Conservation (phyloP, 768 basidiomycete species). For the Russula sp. region DNA sequence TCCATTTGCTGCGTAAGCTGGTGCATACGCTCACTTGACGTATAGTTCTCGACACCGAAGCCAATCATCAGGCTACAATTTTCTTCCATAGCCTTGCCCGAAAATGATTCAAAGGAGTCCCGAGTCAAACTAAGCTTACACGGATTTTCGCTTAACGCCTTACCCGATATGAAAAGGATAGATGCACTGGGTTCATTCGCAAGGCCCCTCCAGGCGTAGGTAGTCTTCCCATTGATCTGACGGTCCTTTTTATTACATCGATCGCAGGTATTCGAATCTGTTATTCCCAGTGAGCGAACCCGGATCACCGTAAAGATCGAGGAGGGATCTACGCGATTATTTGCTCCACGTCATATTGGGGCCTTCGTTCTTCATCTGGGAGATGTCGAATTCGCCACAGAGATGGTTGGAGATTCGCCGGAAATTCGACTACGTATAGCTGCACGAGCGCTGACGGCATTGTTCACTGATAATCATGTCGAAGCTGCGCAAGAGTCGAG, state of each 20-base stretch:
- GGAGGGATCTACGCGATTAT: constrained; percentile 63
- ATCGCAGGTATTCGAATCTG: constrained; percentile 82
- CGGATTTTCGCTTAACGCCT: constrained; percentile 60
- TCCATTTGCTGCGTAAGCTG: constrained; percentile 31
- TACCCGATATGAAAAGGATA: constrained; percentile 61
- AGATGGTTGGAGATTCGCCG: constrained; percentile 64
- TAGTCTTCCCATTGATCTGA: constrained; percentile 23
- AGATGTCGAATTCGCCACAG: constrained; percentile 65
- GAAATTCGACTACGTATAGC: constrained; percentile 52
- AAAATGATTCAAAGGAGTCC: constrained; percentile 73
- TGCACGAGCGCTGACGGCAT: constrained; percentile 49
- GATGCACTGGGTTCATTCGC: constrained; percentile 59
- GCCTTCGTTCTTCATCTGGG: constrained; percentile 65
- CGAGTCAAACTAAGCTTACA: constrained; percentile 59
- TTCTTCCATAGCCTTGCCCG: constrained; percentile 57
- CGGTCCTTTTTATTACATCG: constrained; percentile 1
- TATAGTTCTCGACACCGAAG: constrained; percentile 39
- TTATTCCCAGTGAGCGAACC: constrained; percentile 87
- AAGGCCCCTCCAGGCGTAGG: constrained; percentile 88
- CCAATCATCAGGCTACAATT: constrained; percentile 64
- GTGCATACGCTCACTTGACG: constrained; percentile 4
- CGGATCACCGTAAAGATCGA: constrained; percentile 58
- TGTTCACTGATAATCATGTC: constrained; percentile 54
- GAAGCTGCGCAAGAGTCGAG: constrained; percentile 34
- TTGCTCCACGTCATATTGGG: constrained; percentile 59